phyloP scores from a whole-genome alignment of 202 grass and related monocot species.

The Carex arenaria region DNA sequence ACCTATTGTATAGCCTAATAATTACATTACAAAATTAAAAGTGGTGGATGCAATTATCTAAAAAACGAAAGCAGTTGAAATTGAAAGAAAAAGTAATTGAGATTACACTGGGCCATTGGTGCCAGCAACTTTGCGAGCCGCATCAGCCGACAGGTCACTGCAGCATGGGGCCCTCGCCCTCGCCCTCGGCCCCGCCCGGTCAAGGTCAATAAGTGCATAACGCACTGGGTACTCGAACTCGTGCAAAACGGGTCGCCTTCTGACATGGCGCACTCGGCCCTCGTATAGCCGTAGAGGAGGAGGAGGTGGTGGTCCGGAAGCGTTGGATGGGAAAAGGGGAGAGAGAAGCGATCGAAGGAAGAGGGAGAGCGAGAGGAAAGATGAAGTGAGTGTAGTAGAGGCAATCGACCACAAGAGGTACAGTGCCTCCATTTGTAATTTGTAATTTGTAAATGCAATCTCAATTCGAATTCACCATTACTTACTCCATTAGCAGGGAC shows the following conservation, averaged over 20 bases:
- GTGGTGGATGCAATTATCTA: neutral
- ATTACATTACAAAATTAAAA: neutral
- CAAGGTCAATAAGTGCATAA: conserved; percentile 75
- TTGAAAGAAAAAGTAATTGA: no score
- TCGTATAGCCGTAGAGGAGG: conserved; percentile 47
- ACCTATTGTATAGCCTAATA: neutral
- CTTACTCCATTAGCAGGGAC: no score
- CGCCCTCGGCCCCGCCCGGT: neutral
- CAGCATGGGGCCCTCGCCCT: neutral
- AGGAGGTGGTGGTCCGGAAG: neutral
- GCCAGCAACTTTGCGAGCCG: conserved; percentile 43
- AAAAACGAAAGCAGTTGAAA: neutral
- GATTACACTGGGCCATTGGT: conserved; percentile 69
- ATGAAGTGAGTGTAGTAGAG: conserved; percentile 32
- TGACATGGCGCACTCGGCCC: conserved; percentile 61
- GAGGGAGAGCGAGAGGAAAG: conserved; percentile 36
- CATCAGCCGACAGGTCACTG: conserved; percentile 44
- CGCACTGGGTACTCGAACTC: conserved; percentile 69
- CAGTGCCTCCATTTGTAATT: conserved; percentile 75
- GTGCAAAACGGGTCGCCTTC: conserved; percentile 52
- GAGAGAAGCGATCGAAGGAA: conserved; percentile 30
- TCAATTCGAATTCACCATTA: no score
- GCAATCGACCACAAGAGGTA: conserved; percentile 46
- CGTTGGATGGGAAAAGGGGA: neutral
- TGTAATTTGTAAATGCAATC: neutral